phyloP scores from a whole-genome alignment of 768 basidiomycete species.

The Mycena indigotica region DNA sequence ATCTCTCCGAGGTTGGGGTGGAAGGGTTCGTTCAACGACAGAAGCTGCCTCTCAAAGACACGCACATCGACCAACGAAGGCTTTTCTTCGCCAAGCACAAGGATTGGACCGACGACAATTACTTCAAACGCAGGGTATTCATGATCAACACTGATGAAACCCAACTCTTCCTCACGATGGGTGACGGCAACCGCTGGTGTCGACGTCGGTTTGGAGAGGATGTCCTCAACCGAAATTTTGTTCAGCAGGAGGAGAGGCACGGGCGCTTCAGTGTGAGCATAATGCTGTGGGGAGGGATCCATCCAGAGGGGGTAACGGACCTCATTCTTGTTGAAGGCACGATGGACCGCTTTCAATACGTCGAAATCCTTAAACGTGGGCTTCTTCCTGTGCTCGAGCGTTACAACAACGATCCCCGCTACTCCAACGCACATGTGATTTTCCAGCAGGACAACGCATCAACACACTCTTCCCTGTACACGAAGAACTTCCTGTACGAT shows the following conservation, averaged over 20 bases:
- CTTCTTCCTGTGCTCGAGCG: constrained; percentile 1
- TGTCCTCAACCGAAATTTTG: not conserved
- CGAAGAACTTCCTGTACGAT: constrained; percentile 4
- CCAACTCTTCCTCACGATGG: not conserved
- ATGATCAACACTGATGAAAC: constrained; percentile 2
- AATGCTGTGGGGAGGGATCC: not conserved
- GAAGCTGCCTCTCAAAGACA: not conserved
- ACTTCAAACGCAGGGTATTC: not conserved
- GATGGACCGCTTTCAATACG: not conserved
- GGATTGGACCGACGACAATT: not conserved
- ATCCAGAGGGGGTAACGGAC: not conserved
- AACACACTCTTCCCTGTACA: not conserved
- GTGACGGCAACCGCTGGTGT: not conserved
- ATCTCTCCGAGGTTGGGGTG: not conserved
- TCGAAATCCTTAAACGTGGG: not conserved
- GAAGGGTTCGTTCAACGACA: constrained; percentile 1
- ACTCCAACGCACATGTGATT: not conserved
- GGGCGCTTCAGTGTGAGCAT: not conserved
- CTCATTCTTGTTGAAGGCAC: constrained; percentile 1
- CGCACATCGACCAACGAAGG: not conserved
- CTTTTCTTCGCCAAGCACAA: not conserved
- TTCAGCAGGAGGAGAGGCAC: not conserved
- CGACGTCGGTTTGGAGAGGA: not conserved
- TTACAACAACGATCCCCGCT: not conserved
- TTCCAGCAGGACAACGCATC: constrained; percentile 6